Percentiles rank a stretch among this genome's conserved stretches.
Conservation (phyloP, 108 stramenopile species). For the Ochromonas danica region DNA sequence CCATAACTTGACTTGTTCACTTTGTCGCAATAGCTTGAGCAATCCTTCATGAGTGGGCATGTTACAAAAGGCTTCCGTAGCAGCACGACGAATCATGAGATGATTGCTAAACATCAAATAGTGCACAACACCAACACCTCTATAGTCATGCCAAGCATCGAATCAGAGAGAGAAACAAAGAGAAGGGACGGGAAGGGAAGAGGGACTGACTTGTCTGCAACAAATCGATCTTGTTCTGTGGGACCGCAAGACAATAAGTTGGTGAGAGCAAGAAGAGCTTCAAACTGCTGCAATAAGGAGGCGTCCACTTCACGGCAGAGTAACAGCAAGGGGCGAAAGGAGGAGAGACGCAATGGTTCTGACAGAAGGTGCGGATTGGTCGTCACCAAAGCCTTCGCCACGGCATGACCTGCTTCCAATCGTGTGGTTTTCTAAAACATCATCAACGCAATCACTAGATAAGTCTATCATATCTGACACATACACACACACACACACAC, state of each 20-base stretch:
- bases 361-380: slow-evolving; percentile 84
- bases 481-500: too few relatives aligned
- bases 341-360: slow-evolving; percentile 75
- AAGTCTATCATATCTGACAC: too few relatives aligned
- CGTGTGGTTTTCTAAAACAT: slow-evolving; percentile 5
- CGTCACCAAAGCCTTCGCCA: slow-evolving; percentile 89
- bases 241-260: slow-evolving; percentile 82
- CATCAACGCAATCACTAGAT: too few relatives aligned
- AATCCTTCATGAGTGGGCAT: slow-evolving; percentile 73
- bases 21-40: slow-evolving; percentile 66
- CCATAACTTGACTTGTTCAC: slow-evolving; percentile 79
- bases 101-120: slow-evolving; percentile 93
- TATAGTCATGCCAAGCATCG: background rate
- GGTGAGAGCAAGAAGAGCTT: slow-evolving; percentile 85
- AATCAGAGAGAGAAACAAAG: background rate
- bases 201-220: slow-evolving; percentile 73
- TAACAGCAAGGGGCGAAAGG: slow-evolving; percentile 50
- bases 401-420: slow-evolving; percentile 69
- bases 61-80: slow-evolving; percentile 90
- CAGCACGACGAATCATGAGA: slow-evolving; percentile 84
- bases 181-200: background rate
- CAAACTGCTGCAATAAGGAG: slow-evolving; percentile 85
- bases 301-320: slow-evolving; percentile 70
- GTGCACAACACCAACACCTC: slow-evolving; percentile 57
- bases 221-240: slow-evolving; percentile 78